Evolutionary conservation across 140 eudicot genomes (phyloP), one percentile per base, ranked within the genome.

Genomic region (Senecio squalidus): DNA sequence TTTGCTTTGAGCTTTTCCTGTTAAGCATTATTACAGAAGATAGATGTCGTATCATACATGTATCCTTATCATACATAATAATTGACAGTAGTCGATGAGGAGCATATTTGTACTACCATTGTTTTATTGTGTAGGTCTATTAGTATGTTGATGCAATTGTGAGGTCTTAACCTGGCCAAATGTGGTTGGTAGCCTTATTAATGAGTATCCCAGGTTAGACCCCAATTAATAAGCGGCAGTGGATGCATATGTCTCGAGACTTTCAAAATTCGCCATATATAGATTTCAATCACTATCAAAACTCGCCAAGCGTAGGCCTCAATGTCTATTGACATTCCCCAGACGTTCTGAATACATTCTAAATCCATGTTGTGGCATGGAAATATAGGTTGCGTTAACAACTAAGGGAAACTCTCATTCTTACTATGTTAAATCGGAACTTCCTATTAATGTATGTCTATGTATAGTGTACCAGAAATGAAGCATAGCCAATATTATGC

Each of bases 181-280:
- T 39, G 16, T 29, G 53, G 53, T 9, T 8, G 17, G 41, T 41
- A 27, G 9, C 24, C 18, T 59, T 39, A 39, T 2, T 25, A 5
- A 20, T 4, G 26, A 60, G 54, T 25, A 60, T 61, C 22, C 55
- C 45, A 43, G 40, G 27, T 43, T 25, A 60, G 52, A 11, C n/a
- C n/a, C n/a, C n/a, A n/a, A n/a, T n/a, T n/a, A 60, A 22, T 60
- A 4, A 6, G 13, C 29, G 57, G 25, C 17, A 21, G 53, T 6
- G 15, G 41, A 29, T 11, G 8, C 3, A 6, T 40, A 8, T 26
- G 4, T 11, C 1, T 33, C 10, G 7, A 6, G 24, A 18, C 13
- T 15, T 23, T 3, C 20, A 13, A n/a, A n/a, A n/a, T n/a, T n/a
- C n/a, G n/a, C n/a, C n/a, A n/a, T n/a, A n/a, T 2, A 10, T 2